Percentiles rank a stretch among this genome's conserved stretches.
phyloP scores from a whole-genome alignment of 176 grass and related monocot genomes.

The Hsuehochloa calcarea region DNA sequence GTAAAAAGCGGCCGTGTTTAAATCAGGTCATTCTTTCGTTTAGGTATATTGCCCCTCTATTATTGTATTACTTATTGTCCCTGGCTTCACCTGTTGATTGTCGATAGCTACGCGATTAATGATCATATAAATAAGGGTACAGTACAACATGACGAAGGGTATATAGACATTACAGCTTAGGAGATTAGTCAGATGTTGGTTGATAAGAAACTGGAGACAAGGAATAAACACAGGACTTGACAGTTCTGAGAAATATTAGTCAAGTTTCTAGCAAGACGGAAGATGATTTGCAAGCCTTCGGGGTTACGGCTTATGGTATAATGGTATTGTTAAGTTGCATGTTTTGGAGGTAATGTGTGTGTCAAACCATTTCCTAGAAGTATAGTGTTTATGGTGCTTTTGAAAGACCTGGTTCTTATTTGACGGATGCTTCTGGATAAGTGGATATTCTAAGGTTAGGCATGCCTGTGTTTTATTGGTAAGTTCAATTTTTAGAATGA shows the following conservation, averaged over 20 bases:
- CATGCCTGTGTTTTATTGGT: background rate
- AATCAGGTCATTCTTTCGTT: background rate
- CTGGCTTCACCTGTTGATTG: background rate
- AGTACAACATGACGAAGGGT: background rate
- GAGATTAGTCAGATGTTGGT: background rate
- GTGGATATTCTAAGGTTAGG: background rate
- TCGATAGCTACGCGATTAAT: background rate
- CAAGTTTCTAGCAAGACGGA: background rate
- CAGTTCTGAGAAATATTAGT: background rate
- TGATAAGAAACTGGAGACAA: background rate
- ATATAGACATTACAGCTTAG: background rate
- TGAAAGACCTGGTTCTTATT: background rate
- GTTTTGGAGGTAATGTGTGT: background rate
- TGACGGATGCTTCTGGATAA: slow-evolving; percentile 8
- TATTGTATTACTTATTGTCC: background rate
- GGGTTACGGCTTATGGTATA: background rate
- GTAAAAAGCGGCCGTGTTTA: background rate
- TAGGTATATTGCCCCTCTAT: background rate
- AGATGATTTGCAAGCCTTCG: background rate
- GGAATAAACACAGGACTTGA: background rate
- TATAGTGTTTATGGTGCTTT: background rate
- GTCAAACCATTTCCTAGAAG: background rate
- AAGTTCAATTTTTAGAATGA: slow-evolving; percentile 3
- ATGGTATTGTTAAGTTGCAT: slow-evolving; percentile 2
- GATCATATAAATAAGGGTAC: background rate